Conservation (phyloP, 768 basidiomycete species). For the Termitomyces sp. region DNA sequence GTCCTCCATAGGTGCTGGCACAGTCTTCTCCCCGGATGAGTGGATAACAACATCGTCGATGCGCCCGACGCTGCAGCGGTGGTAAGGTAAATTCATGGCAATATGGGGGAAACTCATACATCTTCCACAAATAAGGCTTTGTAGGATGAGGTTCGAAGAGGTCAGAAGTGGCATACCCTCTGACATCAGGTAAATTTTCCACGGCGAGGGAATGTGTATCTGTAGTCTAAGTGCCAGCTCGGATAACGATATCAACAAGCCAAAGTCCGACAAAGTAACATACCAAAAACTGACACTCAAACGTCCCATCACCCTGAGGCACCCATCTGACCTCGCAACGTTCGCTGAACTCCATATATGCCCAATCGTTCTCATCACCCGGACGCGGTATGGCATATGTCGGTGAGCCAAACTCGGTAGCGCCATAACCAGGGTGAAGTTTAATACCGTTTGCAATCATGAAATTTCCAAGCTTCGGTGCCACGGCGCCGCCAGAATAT, state of each 20-base stretch:
- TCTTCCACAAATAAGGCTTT: slow-evolving; percentile 29
- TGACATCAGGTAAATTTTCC: slow-evolving; percentile 29
- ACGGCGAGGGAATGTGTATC: slow-evolving; percentile 22
- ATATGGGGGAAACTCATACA: slow-evolving; percentile 17
- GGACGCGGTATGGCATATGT: slow-evolving; percentile 4
- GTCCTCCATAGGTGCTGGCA: slow-evolving; percentile 29
- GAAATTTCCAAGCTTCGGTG: slow-evolving; percentile 24
- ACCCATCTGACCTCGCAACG: slow-evolving; percentile 26
- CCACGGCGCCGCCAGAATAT: slow-evolving; percentile 26
- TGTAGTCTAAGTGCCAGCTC: slow-evolving; percentile 15
- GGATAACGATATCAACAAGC: not conserved
- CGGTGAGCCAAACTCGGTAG: slow-evolving; percentile 27
- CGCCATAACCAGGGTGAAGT: slow-evolving; percentile 19
- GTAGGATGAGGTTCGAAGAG: slow-evolving; percentile 31
- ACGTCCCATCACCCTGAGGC: slow-evolving; percentile 29
- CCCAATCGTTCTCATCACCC: slow-evolving; percentile 25
- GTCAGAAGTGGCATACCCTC: slow-evolving; percentile 35
- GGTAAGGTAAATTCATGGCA: not conserved
- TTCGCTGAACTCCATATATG: slow-evolving; percentile 24
- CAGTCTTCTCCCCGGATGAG: slow-evolving; percentile 31
- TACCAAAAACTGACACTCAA: slow-evolving; percentile 34
- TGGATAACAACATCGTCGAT: slow-evolving; percentile 34
- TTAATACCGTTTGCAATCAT: slow-evolving; percentile 25
- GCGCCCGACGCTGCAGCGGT: slow-evolving; percentile 28
- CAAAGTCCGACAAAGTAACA: not conserved